Evolutionary conservation across 345 rosid genomes (phyloP), one percentile per base, ranked within the genome.

Genomic region (Odontarrhena argentea): DNA sequence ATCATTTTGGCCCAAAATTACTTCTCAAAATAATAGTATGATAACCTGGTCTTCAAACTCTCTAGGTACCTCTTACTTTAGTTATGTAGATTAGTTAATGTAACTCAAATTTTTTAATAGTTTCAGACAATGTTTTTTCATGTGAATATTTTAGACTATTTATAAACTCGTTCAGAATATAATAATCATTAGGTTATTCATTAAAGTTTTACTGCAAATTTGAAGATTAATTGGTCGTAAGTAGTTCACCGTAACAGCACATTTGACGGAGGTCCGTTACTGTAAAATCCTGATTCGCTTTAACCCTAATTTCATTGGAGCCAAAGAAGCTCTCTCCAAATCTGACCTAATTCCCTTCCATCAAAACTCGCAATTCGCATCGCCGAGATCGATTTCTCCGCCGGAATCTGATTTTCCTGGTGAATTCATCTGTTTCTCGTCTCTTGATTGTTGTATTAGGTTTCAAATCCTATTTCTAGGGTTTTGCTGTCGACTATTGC

Each of bases 251-350:
- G 18, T 55, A 7, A 36, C 54, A 61, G 30, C 54, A 18, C 22
- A 70, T 53, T 11, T 3, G 45, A 63, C 63, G 75, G 69, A 63
- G 67, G 69, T 71, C 45, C 70, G 60, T 64, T 49, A 64, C 34
- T 51, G 61, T 22, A 42, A 65, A 48, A 50, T 37, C 8, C 30
- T 53, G 47, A 37, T 35, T 35, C 22, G n/a, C 41, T 3, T 49
- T 65, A 72, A 65, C 71, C 76, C 76, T 73, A 73, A 6, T 14
- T 47, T 51, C 7, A 2, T 32, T 30, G 25, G n/a, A 3, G 8
- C 18, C 9, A 3, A 69, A 49, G 25, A 32, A 32, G 7, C 7
- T 14, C 15, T 63, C 59, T 49, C 54, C 32, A 65, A 44, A 47
- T 63, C 69, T 51, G 50, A 9, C 34, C 15, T 12, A n/a, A 32